phyloP scores from a whole-genome alignment of 2,329 filamentous ascomycete species.

The Graphilbum sp. region DNA sequence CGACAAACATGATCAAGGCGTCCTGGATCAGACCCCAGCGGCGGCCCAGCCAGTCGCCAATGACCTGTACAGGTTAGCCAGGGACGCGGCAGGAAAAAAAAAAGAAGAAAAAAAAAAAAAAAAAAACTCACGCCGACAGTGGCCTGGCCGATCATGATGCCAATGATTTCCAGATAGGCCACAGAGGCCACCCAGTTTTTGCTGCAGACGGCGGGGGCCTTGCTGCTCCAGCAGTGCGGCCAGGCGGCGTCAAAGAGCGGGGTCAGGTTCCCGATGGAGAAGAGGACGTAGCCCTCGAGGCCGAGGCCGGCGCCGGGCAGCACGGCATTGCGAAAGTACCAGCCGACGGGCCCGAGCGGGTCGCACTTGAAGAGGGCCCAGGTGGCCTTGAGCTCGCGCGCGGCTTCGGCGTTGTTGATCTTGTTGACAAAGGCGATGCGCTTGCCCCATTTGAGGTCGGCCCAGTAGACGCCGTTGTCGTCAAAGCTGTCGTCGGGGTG shows the following conservation, averaged over 20 bases:
- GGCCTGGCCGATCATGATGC: slow-evolving; percentile 90
- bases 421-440: slow-evolving; percentile 59
- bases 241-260: slow-evolving; percentile 66
- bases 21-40: slow-evolving; percentile 95
- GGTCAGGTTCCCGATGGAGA: slow-evolving; percentile 87
- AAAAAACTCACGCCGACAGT: slow-evolving; percentile 52
- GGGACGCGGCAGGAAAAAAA: no score
- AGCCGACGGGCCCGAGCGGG: slow-evolving; percentile 65
- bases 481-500: slow-evolving; percentile 83
- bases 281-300: slow-evolving; percentile 89
- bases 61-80: slow-evolving; percentile 24
- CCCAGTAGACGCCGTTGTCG: slow-evolving; percentile 76
- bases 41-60: slow-evolving; percentile 64
- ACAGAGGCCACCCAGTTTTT: slow-evolving; percentile 69
- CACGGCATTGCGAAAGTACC: slow-evolving; percentile 82
- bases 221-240: slow-evolving; percentile 56
- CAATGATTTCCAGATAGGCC: slow-evolving; percentile 81
- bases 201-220: slow-evolving; percentile 43
- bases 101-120: not conserved
- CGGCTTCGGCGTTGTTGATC: slow-evolving; percentile 55
- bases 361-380: slow-evolving; percentile 74
- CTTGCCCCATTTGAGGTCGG: slow-evolving; percentile 58
- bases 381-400: slow-evolving; percentile 48
- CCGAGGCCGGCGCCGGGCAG: slow-evolving; percentile 84
- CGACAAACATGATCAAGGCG: slow-evolving; percentile 84